These are phyloP conservation scores for Serendipita vermifera DNA, from an alignment of 768 basidiomycete genomes.

Conservation along the genomic window DNA sequence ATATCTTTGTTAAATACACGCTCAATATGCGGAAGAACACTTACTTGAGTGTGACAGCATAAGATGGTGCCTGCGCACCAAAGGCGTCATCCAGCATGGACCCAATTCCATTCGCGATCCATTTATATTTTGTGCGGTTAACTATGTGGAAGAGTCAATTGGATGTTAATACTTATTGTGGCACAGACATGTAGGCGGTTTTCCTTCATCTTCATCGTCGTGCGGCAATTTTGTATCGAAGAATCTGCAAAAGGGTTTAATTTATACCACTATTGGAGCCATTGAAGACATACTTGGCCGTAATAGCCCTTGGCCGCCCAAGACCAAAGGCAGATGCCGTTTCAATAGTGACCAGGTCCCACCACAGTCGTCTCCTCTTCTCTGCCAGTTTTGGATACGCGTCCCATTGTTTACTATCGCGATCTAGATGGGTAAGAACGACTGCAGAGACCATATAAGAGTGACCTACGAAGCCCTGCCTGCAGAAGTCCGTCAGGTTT, in stretches of 20 bases:
- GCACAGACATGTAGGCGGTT: background rate
- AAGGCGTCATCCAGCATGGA: background rate
- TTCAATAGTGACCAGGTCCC: constrained; percentile 7
- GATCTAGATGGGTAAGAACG: background rate
- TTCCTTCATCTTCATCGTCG: constrained; percentile 1
- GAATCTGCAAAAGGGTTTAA: too few species aligned
- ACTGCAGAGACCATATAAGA: background rate
- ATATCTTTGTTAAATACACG: too few species aligned
- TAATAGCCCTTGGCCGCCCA: background rate
- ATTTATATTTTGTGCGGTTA: background rate
- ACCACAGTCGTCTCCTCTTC: background rate
- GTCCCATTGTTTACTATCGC: background rate
- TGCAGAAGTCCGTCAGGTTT: background rate
- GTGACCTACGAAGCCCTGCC: background rate
- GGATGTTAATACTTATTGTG: too few species aligned
- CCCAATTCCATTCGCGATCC: constrained; percentile 2
- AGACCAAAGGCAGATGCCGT: background rate
- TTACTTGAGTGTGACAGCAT: constrained; percentile 5
- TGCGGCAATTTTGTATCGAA: constrained; percentile 1
- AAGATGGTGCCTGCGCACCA: background rate
- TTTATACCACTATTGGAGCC: too few species aligned
- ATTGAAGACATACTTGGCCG: background rate
- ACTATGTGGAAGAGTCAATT: too few species aligned
- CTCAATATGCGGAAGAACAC: background rate
- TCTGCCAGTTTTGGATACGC: background rate